These are phyloP conservation scores for Penicillium roqueforti DNA, from an alignment of 495 filamentous ascomycete species.

Conservation along the genomic window DNA sequence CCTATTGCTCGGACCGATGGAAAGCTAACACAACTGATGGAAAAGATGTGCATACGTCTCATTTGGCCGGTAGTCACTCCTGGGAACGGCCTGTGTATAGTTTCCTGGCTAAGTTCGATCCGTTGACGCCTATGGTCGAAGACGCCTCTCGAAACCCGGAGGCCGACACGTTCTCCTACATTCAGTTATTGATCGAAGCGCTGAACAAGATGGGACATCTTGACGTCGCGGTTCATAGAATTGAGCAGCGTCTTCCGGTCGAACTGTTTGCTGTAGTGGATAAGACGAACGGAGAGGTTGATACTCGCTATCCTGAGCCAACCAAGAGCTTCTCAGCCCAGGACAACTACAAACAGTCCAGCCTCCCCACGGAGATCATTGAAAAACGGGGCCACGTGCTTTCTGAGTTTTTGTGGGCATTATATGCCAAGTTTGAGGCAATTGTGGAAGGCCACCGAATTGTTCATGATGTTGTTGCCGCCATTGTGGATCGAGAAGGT, in stretches of 20 bases:
- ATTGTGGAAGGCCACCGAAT: slow-evolving; percentile 95
- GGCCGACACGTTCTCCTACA: slow-evolving; percentile 89
- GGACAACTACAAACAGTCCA: slow-evolving; percentile 38
- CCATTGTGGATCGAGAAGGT: slow-evolving; percentile 72
- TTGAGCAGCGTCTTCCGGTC: slow-evolving; percentile 89
- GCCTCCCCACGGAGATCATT: slow-evolving; percentile 61
- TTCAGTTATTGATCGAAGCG: slow-evolving; percentile 81
- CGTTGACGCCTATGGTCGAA: slow-evolving; percentile 67
- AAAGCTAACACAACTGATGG: slow-evolving; percentile 53
- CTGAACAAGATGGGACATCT: slow-evolving; percentile 83
- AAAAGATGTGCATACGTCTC: slow-evolving; percentile 52
- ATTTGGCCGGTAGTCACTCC: slow-evolving; percentile 26
- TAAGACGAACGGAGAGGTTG: slow-evolving; percentile 88
- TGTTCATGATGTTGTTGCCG: slow-evolving; percentile 82
- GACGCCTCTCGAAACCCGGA: slow-evolving; percentile 89
- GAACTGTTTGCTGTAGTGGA: slow-evolving; percentile 93
- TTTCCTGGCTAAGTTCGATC: slow-evolving; percentile 78
- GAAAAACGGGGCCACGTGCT: slow-evolving; percentile 75
- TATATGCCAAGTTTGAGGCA: slow-evolving; percentile 95
- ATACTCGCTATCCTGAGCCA: slow-evolving; percentile 77
- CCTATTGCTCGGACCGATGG: slow-evolving; percentile 94
- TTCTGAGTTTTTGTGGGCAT: slow-evolving; percentile 81
- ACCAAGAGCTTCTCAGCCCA: slow-evolving; percentile 53
- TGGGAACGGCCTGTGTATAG: slow-evolving; percentile 66
- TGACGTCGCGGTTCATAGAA: slow-evolving; percentile 77